Base-by-base conservation (phyloP, 1,139 yeast species). In the Yamadazyma trypodendri region DNA sequence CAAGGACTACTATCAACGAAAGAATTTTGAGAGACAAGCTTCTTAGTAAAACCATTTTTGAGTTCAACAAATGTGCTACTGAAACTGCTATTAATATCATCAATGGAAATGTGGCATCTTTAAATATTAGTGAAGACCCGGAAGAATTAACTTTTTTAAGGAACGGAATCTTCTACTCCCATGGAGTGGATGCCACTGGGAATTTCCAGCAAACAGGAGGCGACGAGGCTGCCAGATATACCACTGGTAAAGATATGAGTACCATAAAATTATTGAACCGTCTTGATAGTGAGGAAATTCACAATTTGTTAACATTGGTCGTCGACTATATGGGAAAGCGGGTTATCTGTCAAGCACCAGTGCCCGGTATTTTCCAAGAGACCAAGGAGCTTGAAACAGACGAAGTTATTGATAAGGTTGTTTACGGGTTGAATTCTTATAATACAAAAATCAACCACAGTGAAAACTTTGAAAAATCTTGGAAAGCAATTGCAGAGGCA, bases 291-390 rank as follows among this genome's bases (percentile, higher is more conserved):
- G 66, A 65, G 13, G 88, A 84, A 31, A 68, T 89, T 36, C 77
- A 79, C 52, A 81, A 84, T 39, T 69, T 90, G 44, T 79, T 87
- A 49, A 86, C 97, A 6, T 75, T 90, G 32, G 75, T 90, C 43
- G 88, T 92, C 40, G 97, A 92, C 60, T 90, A 78, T 63, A 79
- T 85, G 60, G 98, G 98, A 44, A 83, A 79, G 52, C 77, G 97
- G 60, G 70, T 90, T 30, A 75, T 90, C 31, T 89, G 95, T 58
- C 98, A 92, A 67, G 87, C 96, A 12, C 96, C 97, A 17, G 95
- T 92, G 35, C 98, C 98, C n/a, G 98, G 98, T 44, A 79, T 90
- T 44, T 84, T 90, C 63, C 72, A 77, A 40, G 75, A 75, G 39
- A 54, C 62, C 8, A 61, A 55, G 12, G 36, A 35, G 8, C 21